Base-by-base conservation (phyloP, 148 eudicot species). In the Pharnaceum exiguum region DNA sequence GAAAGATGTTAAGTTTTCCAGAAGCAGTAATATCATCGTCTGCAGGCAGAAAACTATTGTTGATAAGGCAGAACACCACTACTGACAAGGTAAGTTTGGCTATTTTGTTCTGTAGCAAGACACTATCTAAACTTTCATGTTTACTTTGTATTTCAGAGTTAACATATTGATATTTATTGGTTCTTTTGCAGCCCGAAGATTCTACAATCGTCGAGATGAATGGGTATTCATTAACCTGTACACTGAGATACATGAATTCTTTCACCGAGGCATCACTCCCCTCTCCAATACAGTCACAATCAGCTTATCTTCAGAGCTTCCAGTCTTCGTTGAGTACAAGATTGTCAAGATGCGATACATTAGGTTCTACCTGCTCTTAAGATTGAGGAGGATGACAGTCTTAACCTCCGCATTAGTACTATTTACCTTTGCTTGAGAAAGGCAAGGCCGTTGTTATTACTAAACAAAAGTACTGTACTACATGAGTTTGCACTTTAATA, bases 311-410 rank as follows among this genome's bases (percentile, higher is more conserved):
- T 90, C 90, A 0, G 97, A 90, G 77, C 84, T 86, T 43, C 97
- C 95, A 1, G 84, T 86, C 29, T 95, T 86, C 44, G 91, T 84
- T 0, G 95, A 83, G 75, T 90, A 90, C 78, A 90, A 90, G 77
- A 90, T 90, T 63, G 95, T 90, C 16, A 95, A 90, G 68, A 86
- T 90, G 97, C 90, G 97, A 24, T 81, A 90, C 51, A 74, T 90
- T 49, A 73, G 97, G 68, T 90, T 81, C 75, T 90, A 90, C 68
- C 53, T 90, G 91, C 95, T 46, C 91, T 95, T 55, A 90, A 90
- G 71, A 86, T 90, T 0, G 97, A 90, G 68, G 97, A 90, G 57
- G 95, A 90, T 45, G 95, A 86, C 29, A 85, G 51, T 63, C 68
- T 3, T 74, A 76, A 66, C 51, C 76, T 37, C 66, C 32, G 29